These are phyloP conservation scores for Hypomyces perniciosus DNA, from an alignment of 2,329 filamentous ascomycete genomes.

Conservation along the genomic window DNA sequence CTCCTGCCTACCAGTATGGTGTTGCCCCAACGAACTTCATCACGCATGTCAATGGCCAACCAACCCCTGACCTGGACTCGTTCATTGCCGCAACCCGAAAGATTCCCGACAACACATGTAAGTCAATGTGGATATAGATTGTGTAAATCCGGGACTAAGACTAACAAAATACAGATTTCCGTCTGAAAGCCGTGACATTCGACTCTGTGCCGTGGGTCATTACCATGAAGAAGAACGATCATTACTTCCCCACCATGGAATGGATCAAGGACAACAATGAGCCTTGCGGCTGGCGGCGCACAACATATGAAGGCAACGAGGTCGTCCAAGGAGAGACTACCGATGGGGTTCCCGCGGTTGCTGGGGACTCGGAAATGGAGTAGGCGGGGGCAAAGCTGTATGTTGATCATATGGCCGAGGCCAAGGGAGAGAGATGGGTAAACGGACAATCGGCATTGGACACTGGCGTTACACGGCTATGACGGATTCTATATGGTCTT, in stretches of 20 bases:
- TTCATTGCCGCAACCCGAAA: constrained; percentile 78
- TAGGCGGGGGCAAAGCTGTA: constrained; percentile 13
- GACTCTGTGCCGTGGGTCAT: constrained; percentile 99
- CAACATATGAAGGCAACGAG: constrained; percentile 54
- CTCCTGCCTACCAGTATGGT: constrained; percentile 81
- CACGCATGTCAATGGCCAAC: constrained; percentile 85
- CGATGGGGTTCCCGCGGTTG: constrained; percentile 40
- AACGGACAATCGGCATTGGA: constrained; percentile 19
- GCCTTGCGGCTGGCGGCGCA: constrained; percentile 55
- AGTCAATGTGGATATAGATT: constrained; percentile 25
- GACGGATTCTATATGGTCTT: constrained; percentile 23
- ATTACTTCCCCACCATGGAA: constrained; percentile 75
- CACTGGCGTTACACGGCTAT: constrained; percentile 31
- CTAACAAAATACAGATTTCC: constrained; percentile 62
- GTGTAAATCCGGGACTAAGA: background rate
- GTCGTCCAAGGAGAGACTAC: constrained; percentile 48
- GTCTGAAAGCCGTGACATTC: constrained; percentile 94
- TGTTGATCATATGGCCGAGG: background rate
- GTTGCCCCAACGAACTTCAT: constrained; percentile 96
- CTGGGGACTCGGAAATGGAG: constrained; percentile 41
- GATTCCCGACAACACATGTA: constrained; percentile 92
- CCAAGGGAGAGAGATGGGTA: background rate
- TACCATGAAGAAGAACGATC: constrained; percentile 99
- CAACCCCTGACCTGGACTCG: constrained; percentile 72
- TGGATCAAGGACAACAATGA: constrained; percentile 59